Evolutionary conservation across 176 grass and related monocot species (phyloP), one percentile per base, ranked within the genome.

Genomic region (Canna indica): DNA sequence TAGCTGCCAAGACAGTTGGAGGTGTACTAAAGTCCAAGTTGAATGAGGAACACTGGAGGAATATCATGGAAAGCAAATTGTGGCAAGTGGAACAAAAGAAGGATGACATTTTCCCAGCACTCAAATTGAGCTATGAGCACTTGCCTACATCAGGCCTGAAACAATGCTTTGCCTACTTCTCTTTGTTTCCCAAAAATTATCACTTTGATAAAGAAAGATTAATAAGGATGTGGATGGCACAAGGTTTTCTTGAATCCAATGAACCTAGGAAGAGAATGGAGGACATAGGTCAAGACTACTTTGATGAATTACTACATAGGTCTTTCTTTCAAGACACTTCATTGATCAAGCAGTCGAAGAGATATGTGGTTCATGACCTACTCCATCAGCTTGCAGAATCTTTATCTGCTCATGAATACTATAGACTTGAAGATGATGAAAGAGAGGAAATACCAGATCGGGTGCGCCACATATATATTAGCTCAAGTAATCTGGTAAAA

Each of bases 351-450:
- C 48, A 24, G 48, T 53, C 48, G 4, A 16, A 75, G 6, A 30
- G 39, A 26, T 90, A 86, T 83, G 39, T 81, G 36, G 72, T 83
- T 47, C 83, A 90, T 78, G 83, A 81, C 7, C 73, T 86, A 69
- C 59, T 90, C 16, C 83, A 86, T 68, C 83, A 90, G 66, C 24
- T 90, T 44, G 76, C 79, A n/a, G 73, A 78, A 46, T 86, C 39
- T 0, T 0, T 83, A 1, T 83, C 73, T 5, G 77, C 75, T 28
- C 76, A 76, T 48, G 87, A 80, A 65, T 79, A 77, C 36, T 83
- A 80, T 30, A 42, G 62, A 39, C 67, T 90, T 42, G 80, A 81
- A 83, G 53, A 77, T 83, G 24, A 75, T 59, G 39, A 72, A 22
- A 0, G 63, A 50, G 68, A 70, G 22, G 39, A 17, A 5, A 65